These are phyloP conservation scores for Fusarium sarcochroum DNA, from an alignment of 2,329 filamentous ascomycete species.

Conservation along the genomic window DNA sequence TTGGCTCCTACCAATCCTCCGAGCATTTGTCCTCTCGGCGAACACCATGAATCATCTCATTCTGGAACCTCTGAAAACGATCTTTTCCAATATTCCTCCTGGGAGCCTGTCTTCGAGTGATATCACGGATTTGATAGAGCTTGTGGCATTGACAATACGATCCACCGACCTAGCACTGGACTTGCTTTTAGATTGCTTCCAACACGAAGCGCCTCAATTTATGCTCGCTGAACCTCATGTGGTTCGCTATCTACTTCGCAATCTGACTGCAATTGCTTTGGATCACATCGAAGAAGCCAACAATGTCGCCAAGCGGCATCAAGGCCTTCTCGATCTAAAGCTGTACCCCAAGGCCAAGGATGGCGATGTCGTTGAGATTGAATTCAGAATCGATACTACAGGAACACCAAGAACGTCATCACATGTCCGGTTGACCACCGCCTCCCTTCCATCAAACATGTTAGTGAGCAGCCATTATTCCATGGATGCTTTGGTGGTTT, in stretches of 20 bases:
- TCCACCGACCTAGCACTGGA: slow-evolving; percentile 30
- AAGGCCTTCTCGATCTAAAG: neutral
- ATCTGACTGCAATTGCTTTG: slow-evolving; percentile 55
- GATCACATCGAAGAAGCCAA: slow-evolving; percentile 57
- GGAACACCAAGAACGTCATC: slow-evolving; percentile 4
- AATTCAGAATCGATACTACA: slow-evolving; percentile 24
- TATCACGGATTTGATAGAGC: slow-evolving; percentile 19
- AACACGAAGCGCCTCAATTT: slow-evolving; percentile 51
- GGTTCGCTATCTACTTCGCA: slow-evolving; percentile 51
- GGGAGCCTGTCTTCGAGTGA: neutral
- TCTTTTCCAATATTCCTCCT: slow-evolving; percentile 13
- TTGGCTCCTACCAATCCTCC: neutral
- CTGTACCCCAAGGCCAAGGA: neutral
- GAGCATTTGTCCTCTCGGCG: slow-evolving; percentile 7
- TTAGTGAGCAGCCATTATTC: slow-evolving; percentile 47
- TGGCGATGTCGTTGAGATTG: neutral
- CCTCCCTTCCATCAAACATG: slow-evolving; percentile 6
- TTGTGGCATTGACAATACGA: slow-evolving; percentile 24
- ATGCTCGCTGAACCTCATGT: slow-evolving; percentile 39
- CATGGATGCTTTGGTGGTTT: slow-evolving; percentile 56
- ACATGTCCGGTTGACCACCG: slow-evolving; percentile 24
- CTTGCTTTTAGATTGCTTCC: slow-evolving; percentile 45
- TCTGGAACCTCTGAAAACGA: slow-evolving; percentile 14
- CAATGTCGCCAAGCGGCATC: neutral
- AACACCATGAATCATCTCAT: slow-evolving; percentile 21